Evolutionary conservation across 345 rosid genomes (phyloP), one percentile per base, ranked within the genome.

Genomic region (Ceriops tagal): DNA sequence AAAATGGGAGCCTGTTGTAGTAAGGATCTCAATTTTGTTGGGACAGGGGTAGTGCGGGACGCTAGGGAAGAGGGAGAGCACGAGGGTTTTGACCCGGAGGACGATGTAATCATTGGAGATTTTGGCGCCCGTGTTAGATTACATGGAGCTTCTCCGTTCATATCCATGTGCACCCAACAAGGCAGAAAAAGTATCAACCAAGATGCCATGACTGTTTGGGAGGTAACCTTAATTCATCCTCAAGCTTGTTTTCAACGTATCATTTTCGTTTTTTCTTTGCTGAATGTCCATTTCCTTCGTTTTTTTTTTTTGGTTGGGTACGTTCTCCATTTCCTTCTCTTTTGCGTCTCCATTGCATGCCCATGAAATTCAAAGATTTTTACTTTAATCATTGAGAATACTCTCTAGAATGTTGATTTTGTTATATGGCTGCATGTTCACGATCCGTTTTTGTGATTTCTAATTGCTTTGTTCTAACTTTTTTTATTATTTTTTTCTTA

Each of bases 121-220:
- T 73, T 32, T 52, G 98, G 98, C 13, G 92, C 96, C 15, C 49
- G 83, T 43, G 62, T 86, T 37, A 88, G 98, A 77, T 75, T 83
- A 15, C 70, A 74, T 62, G 92, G 96, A 52, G 83, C 86, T 75
- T 86, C 97, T 63, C 70, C 68, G 34, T 79, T 66, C 58, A 76
- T 82, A 28, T 92, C 93, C 3, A 89, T 92, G 97, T 83, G 80
- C 74, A 82, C 87, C 75, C 86, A 84, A 61, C 96, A 84, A 75
- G 99, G 97, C 5, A 83, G 77, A 71, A 96, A 96, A 58, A 95
- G 91, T 34, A 66, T 86, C 68, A 92, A 96, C 76, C 99, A 95
- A 68, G 97, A 95, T 66, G 83, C 98, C 69, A 82, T 95, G 92
- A 83, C 91, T 16, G 92, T 92, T 65, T 90, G 98, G 96, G 98